phyloP scores from a whole-genome alignment of 192 early-diverging fungal species.

The Backusella liffmaniae region DNA sequence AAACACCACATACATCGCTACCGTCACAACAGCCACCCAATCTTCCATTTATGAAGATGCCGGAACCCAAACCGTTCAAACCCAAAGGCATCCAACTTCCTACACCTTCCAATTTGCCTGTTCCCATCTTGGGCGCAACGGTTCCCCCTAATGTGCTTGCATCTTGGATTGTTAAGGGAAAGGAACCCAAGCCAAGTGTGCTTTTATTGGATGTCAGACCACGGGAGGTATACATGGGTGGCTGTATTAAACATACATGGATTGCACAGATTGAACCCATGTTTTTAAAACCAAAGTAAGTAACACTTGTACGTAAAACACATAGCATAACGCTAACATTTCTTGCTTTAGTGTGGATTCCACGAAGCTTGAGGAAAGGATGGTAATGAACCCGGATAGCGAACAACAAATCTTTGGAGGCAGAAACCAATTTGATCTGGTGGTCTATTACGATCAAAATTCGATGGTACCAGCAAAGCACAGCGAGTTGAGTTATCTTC shows the following conservation, averaged over 20 bases:
- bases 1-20: neutral
- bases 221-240: slow-evolving; percentile 62
- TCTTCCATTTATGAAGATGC: slow-evolving; percentile 1
- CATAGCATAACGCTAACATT: no score
- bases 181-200: slow-evolving; percentile 39
- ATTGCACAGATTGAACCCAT: slow-evolving; percentile 78
- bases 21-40: neutral
- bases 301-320: neutral
- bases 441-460: slow-evolving; percentile 70
- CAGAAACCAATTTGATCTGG: slow-evolving; percentile 66
- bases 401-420: slow-evolving; percentile 65
- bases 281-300: slow-evolving; percentile 55
- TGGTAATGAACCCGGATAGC: slow-evolving; percentile 54
- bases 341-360: slow-evolving; percentile 41
- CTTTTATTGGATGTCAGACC: slow-evolving; percentile 80
- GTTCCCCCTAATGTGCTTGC: slow-evolving; percentile 38
- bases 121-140: slow-evolving; percentile 27
- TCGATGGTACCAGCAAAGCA: slow-evolving; percentile 39
- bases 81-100: neutral
- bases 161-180: slow-evolving; percentile 36
- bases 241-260: slow-evolving; percentile 64
- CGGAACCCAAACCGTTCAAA: neutral
- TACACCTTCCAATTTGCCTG: slow-evolving; percentile 22
- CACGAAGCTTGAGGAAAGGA: slow-evolving; percentile 48
- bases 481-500: slow-evolving; percentile 44